Percentiles rank a stretch among this genome's conserved stretches.
phyloP scores from a whole-genome alignment of 2,329 filamentous ascomycete genomes.

The Aureobasidium leucospermi region DNA sequence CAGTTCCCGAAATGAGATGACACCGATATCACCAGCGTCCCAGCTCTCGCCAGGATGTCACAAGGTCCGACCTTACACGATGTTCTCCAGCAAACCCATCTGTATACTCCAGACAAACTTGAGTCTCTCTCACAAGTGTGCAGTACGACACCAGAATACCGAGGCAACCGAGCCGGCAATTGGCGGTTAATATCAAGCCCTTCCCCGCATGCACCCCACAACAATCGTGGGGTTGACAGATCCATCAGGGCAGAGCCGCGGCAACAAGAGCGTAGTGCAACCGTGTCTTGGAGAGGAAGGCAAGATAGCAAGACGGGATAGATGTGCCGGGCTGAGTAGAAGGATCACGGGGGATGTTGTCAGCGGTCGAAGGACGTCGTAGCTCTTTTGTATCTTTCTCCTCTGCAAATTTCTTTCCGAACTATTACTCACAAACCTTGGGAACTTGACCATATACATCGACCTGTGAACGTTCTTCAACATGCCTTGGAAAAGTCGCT shows the following conservation, averaged over 20 bases:
- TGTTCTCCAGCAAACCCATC: too few relatives aligned
- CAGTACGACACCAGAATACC: not conserved
- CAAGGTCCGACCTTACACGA: too few relatives aligned
- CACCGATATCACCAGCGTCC: too few relatives aligned
- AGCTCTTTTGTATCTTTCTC: not conserved
- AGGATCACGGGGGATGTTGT: not conserved
- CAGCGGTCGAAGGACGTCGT: not conserved
- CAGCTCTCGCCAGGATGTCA: too few relatives aligned
- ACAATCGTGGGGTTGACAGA: not conserved
- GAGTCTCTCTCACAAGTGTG: too few relatives aligned
- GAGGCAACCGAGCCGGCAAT: not conserved
- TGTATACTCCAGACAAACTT: too few relatives aligned
- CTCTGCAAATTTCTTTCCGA: not conserved
- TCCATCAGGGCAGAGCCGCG: not conserved
- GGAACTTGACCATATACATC: not conserved
- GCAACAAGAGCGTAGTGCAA: not conserved
- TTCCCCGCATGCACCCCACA: not conserved
- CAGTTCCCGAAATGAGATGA: too few relatives aligned
- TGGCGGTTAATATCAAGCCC: not conserved
- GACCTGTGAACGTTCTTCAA: not conserved
- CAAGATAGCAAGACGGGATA: not conserved
- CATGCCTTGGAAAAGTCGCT: slow-evolving; percentile 49
- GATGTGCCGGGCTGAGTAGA: not conserved
- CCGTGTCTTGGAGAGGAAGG: not conserved
- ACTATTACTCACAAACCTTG: not conserved